Base-by-base conservation (phyloP, 1,284 basidiomycete genomes). In the Coniferiporia weirii region DNA sequence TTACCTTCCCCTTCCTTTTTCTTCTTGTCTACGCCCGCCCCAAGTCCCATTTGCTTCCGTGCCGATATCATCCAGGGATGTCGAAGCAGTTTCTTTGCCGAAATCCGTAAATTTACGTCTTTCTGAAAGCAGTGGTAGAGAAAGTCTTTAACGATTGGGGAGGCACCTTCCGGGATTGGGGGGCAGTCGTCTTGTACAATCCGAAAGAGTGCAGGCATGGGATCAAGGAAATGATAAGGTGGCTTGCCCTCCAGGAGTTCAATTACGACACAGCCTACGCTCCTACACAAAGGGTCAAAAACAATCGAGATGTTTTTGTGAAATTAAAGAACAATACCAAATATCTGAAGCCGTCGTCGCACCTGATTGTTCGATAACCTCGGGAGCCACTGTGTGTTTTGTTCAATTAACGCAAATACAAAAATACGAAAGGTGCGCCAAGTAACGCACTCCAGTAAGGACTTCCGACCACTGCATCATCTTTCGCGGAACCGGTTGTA, bases 161-260 rank as follows among this genome's bases (percentile, higher is more conserved):
- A 95, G 1, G 93, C 92, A 46, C 94, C 93, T 63, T 98, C 95
- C 0, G 96, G 96, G 66, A 99, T 89, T 6, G 93, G 93, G 46
- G 96, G 96, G 67, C 87, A 91, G 71, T 98, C 95, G 69, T 99
- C 96, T 71, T 98, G 95, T 1, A 99, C 96, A 64, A 99, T 98
- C 54, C 95, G 87, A 75, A 97, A 99, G 22, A 99, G 82, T 0
- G 96, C 96, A 51, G 95, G 96, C 95, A 99, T 98, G 3, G 96
- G 96, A 62, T 95, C 93, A 34, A 98, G 82, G 66, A 90, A 91
- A 71, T 96, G 91, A 72, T 98, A 98, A 0, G 96, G 96, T 12
- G 96, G 96, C 66, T 92, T 93, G 9, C 95, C 96, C 72, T 98
- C 94, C 20, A 99, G 76, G 10, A 99, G 81, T 70, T 99, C 96